Evolutionary conservation across 257 asterid species (phyloP), one percentile per base, ranked within the genome.

Genomic region (Forsythia viridissima): DNA sequence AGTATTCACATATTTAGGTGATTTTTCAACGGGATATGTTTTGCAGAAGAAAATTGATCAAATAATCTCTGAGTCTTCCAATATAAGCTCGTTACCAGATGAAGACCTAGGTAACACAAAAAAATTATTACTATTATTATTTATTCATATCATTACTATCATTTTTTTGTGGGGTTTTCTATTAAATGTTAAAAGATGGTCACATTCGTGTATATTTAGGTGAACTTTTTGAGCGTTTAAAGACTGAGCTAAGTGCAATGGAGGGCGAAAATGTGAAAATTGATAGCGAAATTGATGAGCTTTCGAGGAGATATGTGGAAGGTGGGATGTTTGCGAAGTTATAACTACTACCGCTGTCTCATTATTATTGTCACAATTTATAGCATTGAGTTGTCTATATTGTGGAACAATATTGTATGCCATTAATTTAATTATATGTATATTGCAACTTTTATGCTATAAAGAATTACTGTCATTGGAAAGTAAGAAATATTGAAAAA

Each of bases 211-310:
- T 8, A 51, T 68, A 76, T 61, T 65, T 82, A 94, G 98, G 83
- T 84, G 92, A 86, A 76, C 55, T 87, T 79, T 63, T 87, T 78
- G 89, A 72, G 79, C 83, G 85, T 74, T 78, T 92, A 79, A 89
- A 74, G 85, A 87, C 83, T 42, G 94, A 89, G 82, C 84, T 89
- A 41, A 85, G 77, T 76, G 83, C 90, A 72, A 87, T 80, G 76
- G 93, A 92, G 80, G 80, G 80, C 81, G 90, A 89, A 80, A 88
- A 79, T 88, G 90, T 76, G 39, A 86, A 72, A 48, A 72, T 82
- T 8, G 89, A 81, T 38, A 70, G 73, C 57, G 96, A 92, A 82
- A 84, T 87, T 74, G 90, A 83, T 82, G 93, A 88, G 77, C 89
- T 89, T 71, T 84, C 86, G 5, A 81, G 79, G 81, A 84, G 83